Evolutionary conservation across 805 yeast genomes (phyloP), one percentile per base, ranked within the genome.

Genomic region (Pichia thaimueangensis): DNA sequence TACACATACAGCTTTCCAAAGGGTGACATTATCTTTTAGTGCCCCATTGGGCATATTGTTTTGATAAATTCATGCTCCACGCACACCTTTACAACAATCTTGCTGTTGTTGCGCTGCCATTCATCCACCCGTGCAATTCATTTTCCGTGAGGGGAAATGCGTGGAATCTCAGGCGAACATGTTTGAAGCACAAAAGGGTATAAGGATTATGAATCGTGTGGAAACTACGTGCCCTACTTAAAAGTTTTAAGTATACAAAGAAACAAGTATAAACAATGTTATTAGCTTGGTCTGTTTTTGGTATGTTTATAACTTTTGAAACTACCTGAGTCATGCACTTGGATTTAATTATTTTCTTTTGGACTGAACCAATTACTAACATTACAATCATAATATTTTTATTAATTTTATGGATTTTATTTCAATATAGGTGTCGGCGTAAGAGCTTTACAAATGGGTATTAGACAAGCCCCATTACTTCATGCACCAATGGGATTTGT

Each of bases 391-490:
- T 35, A 35, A 40, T 35, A 28, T n/a, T n/a, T n/a, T n/a, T n/a
- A 23, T 23, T 23, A 6, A 8, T 31, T 31, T 6, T 10, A 13
- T 9, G 13, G 6, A 8, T 32, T 28, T 12, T 11, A 5, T 4
- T 10, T 9, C 16, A n/a, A 20, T 22, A 11, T 12, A 65, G 72
- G 74, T 36, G 62, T 64, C 25, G 54, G 61, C 29, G 70, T 64
- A 11, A 68, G 75, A 59, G 70, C 68, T 4, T 65, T 64, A 49
- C 75, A 70, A 52, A 46, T 65, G 45, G 74, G 74, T 28, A 56
- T 71, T 24, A 59, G 68, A 50, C 64, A 68, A 47, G 64, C 63
- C 43, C 70, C 73, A 23, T 52, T 64, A 45, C 43, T 57, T 5
- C 56, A 56, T 44, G 58, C 62, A 40, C 71, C 69, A 36, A 40